Percentiles rank a stretch among this genome's conserved stretches.
phyloP scores from a whole-genome alignment of 176 grass and related monocot species.

The Rhynchospora pubera region DNA sequence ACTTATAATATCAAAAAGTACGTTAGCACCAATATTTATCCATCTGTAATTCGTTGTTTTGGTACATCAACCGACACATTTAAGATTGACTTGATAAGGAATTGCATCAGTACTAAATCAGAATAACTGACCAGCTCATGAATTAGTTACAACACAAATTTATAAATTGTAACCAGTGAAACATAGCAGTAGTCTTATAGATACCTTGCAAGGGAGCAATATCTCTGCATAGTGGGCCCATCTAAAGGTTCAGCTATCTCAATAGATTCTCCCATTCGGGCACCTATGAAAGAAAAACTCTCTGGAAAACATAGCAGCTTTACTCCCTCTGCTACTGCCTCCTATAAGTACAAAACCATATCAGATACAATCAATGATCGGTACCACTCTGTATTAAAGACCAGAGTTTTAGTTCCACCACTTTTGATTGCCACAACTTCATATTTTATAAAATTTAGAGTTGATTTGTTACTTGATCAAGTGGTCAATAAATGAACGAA shows the following conservation, averaged over 20 bases:
- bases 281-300: conserved; percentile 80
- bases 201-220: conserved; percentile 88
- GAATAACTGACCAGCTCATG: not conserved
- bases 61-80: not conserved
- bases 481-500: no score
- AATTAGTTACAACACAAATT: not conserved
- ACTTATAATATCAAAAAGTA: not conserved
- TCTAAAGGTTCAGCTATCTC: conserved; percentile 71
- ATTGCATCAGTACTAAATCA: not conserved
- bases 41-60: not conserved
- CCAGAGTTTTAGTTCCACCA: no score
- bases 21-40: not conserved
- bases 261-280: conserved; percentile 63
- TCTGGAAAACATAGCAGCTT: conserved; percentile 90
- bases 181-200: conserved; percentile 15
- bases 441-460: no score
- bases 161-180: not conserved
- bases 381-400: no score
- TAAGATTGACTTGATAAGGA: not conserved
- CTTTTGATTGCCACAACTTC: no score
- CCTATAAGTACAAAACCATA: conserved; percentile 26
- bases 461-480: no score
- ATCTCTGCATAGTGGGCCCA: conserved; percentile 88
- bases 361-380: not conserved
- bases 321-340: conserved; percentile 55